phyloP scores from a whole-genome alignment of 2,329 filamentous ascomycete genomes.

The Chaetomiaceae sp. region DNA sequence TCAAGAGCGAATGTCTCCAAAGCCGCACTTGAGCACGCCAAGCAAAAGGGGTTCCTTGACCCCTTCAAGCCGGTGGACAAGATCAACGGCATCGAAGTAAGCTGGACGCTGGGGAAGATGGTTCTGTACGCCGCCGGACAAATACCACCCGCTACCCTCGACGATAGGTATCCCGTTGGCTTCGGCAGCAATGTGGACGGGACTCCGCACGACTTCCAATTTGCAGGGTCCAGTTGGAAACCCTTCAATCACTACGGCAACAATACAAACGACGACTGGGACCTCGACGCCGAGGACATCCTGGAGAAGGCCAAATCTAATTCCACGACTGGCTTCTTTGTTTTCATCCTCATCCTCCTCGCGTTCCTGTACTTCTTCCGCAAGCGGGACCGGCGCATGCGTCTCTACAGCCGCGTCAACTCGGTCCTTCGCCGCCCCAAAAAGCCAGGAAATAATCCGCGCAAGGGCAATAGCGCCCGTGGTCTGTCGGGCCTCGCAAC shows the following conservation, averaged over 20 bases:
- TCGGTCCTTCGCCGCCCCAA: slow-evolving; percentile 40
- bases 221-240: slow-evolving; percentile 59
- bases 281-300: slow-evolving; percentile 51
- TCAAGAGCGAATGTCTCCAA: slow-evolving; percentile 67
- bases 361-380: slow-evolving; percentile 69
- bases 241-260: slow-evolving; percentile 23
- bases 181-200: slow-evolving; percentile 78
- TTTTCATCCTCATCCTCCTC: slow-evolving; percentile 71
- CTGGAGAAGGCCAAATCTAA: slow-evolving; percentile 63
- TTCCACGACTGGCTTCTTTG: slow-evolving; percentile 67
- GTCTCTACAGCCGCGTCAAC: slow-evolving; percentile 52
- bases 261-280: slow-evolving; percentile 50
- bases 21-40: slow-evolving; percentile 61
- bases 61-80: slow-evolving; percentile 92
- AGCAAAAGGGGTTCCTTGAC: slow-evolving; percentile 71
- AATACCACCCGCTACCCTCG: slow-evolving; percentile 59
- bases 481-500: slow-evolving; percentile 49
- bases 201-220: slow-evolving; percentile 76
- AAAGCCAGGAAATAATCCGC: slow-evolving; percentile 41
- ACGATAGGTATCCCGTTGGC: slow-evolving; percentile 68
- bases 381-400: slow-evolving; percentile 69
- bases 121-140: slow-evolving; percentile 90
- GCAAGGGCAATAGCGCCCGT: slow-evolving; percentile 33
- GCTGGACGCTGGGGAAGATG: slow-evolving; percentile 97
- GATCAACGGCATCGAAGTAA: slow-evolving; percentile 86